Conservation (phyloP, 192 early-diverging fungal genomes). For the Rhizophagus clarus region DNA sequence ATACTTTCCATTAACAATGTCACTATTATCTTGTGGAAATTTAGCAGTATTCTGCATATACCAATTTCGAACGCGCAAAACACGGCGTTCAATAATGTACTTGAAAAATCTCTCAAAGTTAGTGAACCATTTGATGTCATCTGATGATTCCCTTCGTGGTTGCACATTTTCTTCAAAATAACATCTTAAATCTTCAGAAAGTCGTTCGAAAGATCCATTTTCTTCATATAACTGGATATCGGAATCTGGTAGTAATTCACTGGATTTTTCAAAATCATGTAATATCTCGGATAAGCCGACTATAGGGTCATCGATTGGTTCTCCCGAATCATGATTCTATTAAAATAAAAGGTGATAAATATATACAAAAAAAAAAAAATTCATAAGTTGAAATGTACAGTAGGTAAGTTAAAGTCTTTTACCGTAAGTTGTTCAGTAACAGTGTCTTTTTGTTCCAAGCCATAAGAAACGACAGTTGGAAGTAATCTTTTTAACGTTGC, state of each 20-base stretch:
- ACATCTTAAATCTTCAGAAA: slow-evolving; percentile 17
- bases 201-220: neutral
- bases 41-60: slow-evolving; percentile 20
- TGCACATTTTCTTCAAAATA: slow-evolving; percentile 30
- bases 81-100: slow-evolving; percentile 22
- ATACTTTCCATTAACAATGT: slow-evolving; percentile 15
- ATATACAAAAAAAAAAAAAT: no score
- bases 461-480: neutral
- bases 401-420: neutral
- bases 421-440: slow-evolving; percentile 12
- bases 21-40: slow-evolving; percentile 29
- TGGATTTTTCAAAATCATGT: neutral
- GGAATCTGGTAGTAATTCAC: neutral
- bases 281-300: neutral
- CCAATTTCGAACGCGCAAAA: slow-evolving; percentile 26
- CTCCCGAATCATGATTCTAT: slow-evolving; percentile 10
- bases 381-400: neutral
- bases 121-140: slow-evolving; percentile 18
- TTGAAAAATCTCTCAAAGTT: slow-evolving; percentile 11
- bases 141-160: neutral
- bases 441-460: slow-evolving; percentile 17
- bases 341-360: neutral
- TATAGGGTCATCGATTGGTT: neutral
- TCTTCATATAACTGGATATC: slow-evolving; percentile 8
- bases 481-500: slow-evolving; percentile 10